phyloP scores from a whole-genome alignment of 306 rosid species.

The Trifolium subterraneum region DNA sequence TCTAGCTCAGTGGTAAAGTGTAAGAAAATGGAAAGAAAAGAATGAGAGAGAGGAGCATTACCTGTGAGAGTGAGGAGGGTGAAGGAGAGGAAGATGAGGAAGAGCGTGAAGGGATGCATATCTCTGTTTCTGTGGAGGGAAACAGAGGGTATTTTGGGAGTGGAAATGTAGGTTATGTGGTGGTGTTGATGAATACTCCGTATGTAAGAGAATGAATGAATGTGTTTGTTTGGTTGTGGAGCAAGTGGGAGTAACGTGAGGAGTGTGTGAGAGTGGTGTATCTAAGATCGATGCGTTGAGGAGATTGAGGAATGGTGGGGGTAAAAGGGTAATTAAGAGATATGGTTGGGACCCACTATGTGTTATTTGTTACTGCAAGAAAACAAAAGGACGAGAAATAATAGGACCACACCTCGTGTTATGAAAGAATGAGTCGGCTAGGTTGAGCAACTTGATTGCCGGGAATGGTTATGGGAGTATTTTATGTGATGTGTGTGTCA shows the following conservation, averaged over 20 bases:
- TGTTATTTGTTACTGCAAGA: neutral
- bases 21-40: too few species aligned
- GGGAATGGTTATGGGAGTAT: neutral
- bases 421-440: neutral
- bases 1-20: too few species aligned
- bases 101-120: conserved; percentile 48
- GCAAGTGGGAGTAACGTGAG: conserved; percentile 36
- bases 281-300: conserved; percentile 21
- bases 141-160: conserved; percentile 37
- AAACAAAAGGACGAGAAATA: conserved; percentile 37
- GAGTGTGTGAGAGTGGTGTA: neutral
- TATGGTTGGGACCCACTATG: conserved; percentile 34
- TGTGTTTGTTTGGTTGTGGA: conserved; percentile 15
- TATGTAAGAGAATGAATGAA: conserved; percentile 13
- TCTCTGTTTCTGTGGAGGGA: conserved; percentile 38
- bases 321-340: neutral
- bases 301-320: conserved; percentile 34
- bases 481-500: neutral
- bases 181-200: neutral
- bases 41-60: neutral
- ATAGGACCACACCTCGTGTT: conserved; percentile 51
- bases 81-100: conserved; percentile 37
- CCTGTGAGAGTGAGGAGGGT: conserved; percentile 56
- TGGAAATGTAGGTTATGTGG: neutral
- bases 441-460: neutral